These are phyloP conservation scores for Fusarium duplospermum DNA, from an alignment of 2,329 filamentous ascomycete species.

Conservation along the genomic window DNA sequence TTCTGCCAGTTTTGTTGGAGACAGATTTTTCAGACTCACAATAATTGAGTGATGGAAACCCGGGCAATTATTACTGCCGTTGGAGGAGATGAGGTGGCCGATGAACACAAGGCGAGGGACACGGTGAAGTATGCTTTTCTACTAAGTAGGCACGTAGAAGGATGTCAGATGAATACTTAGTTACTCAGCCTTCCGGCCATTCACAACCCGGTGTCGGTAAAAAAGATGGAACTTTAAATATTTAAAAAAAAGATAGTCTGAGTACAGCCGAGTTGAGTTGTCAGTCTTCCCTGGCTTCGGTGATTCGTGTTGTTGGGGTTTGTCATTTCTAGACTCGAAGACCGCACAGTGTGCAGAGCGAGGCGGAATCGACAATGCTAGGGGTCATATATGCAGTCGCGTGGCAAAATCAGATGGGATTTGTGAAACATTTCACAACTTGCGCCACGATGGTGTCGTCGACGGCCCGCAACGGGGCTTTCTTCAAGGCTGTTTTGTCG, in stretches of 20 bases:
- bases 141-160: too few species aligned
- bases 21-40: neutral
- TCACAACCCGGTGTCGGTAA: too few species aligned
- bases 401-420: neutral
- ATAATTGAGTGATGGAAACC: too few species aligned
- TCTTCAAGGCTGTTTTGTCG: neutral
- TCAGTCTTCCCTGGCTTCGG: too few species aligned
- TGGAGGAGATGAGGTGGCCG: neutral
- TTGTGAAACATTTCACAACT: neutral
- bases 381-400: neutral
- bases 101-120: neutral
- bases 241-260: too few species aligned
- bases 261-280: too few species aligned
- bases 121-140: too few species aligned
- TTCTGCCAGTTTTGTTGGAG: neutral
- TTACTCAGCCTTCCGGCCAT: too few species aligned
- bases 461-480: neutral
- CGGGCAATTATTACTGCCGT: neutral
- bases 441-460: neutral
- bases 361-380: neutral
- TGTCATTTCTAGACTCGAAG: neutral
- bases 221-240: too few species aligned
- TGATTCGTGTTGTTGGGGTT: neutral
- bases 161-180: too few species aligned
- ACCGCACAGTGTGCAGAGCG: fast-evolving